phyloP scores from a whole-genome alignment of 257 asterid species.

The Solanum bulbocastanum region DNA sequence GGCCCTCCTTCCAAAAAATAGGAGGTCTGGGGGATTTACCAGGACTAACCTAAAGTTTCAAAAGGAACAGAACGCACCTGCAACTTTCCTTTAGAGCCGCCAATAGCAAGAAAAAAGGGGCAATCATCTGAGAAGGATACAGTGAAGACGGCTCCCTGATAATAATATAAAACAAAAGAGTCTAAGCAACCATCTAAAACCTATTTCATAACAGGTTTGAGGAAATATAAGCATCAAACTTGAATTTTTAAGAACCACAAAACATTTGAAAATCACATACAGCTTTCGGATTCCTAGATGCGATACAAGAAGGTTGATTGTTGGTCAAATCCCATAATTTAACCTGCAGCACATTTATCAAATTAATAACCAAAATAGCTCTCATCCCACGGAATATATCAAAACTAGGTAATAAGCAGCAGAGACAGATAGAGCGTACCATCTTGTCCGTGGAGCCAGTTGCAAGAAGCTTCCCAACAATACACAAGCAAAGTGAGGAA shows the following conservation, averaged over 20 bases:
- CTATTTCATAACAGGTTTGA: neutral
- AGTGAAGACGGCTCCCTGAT: conserved; percentile 82
- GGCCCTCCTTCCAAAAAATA: neutral
- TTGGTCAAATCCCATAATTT: conserved; percentile 87
- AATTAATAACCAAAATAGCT: neutral
- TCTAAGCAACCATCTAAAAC: neutral
- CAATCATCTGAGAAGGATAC: conserved; percentile 69
- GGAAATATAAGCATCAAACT: neutral
- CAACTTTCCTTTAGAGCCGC: conserved; percentile 82
- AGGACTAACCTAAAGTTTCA: neutral
- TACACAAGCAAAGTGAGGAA: neutral
- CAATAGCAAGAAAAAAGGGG: conserved; percentile 62
- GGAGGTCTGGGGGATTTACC: neutral
- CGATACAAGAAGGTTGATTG: conserved; percentile 51
- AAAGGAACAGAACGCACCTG: conserved; percentile 28
- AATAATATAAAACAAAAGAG: neutral
- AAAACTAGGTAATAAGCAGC: neutral
- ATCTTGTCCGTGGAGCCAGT: conserved; percentile 83
- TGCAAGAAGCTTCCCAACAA: conserved; percentile 65
- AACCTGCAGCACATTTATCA: conserved; percentile 37
- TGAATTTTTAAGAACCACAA: neutral
- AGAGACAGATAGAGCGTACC: conserved; percentile 25
- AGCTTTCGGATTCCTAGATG: conserved; percentile 39
- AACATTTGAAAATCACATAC: conserved; percentile 14
- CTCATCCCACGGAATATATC: neutral